phyloP scores from a whole-genome alignment of 1,284 basidiomycete species.

The Phaffia rhodozyma region DNA sequence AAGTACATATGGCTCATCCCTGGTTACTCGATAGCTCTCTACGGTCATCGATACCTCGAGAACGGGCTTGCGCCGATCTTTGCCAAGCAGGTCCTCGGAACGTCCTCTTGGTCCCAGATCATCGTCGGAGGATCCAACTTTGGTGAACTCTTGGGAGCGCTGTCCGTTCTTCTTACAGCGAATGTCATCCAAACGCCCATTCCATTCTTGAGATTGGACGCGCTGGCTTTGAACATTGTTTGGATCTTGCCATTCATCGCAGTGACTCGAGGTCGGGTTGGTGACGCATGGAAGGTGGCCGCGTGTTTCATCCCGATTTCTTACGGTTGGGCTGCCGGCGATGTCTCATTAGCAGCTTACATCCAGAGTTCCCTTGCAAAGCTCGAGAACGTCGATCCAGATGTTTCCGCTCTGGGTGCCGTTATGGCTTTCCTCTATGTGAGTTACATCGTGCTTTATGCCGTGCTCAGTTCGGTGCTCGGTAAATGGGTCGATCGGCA shows the following conservation, averaged over 20 bases:
- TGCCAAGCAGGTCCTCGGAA: constrained; percentile 29
- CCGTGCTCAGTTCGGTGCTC: constrained; percentile 31
- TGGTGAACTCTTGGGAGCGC: constrained; percentile 32
- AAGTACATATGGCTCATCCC: constrained; percentile 32
- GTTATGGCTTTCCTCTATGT: constrained; percentile 33
- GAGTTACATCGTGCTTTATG: constrained; percentile 27
- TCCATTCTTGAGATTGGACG: constrained; percentile 31
- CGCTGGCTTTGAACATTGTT: constrained; percentile 31
- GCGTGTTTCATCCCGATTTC: constrained; percentile 28
- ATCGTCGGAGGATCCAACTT: constrained; percentile 27
- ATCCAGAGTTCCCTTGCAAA: constrained; percentile 32
- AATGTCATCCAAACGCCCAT: constrained; percentile 28
- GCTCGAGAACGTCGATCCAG: constrained; percentile 29
- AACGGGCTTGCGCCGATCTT: constrained; percentile 33
- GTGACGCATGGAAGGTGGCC: constrained; percentile 27
- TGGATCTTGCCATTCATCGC: constrained; percentile 33
- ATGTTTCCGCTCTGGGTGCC: constrained; percentile 32
- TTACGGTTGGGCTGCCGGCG: constrained; percentile 35
- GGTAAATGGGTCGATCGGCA: constrained; percentile 32
- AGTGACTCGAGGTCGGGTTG: constrained; percentile 19
- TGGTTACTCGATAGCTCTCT: constrained; percentile 30
- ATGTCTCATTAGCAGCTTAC: constrained; percentile 35
- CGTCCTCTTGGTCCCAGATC: constrained; percentile 32
- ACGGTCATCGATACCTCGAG: constrained; percentile 35
- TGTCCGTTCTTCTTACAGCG: constrained; percentile 29